Percentiles rank a stretch among this genome's conserved stretches.
These are phyloP conservation scores for Irpex lacteus DNA, from an alignment of 1,284 basidiomycete species.

Conservation along the genomic window DNA sequence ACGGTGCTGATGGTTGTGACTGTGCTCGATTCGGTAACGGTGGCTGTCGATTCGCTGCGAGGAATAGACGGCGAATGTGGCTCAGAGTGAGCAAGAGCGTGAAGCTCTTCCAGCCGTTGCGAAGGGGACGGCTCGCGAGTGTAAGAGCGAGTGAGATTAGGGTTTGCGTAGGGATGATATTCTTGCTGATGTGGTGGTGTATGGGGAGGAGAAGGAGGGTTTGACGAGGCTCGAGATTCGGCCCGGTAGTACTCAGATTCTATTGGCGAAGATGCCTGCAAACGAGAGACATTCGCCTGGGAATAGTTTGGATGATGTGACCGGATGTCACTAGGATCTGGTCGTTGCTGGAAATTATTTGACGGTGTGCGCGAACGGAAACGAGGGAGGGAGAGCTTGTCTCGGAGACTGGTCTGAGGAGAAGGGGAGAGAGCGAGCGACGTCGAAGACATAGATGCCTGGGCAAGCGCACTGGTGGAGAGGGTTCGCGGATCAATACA, in stretches of 20 bases:
- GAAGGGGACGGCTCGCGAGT: constrained; percentile 32
- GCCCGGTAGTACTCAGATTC: constrained; percentile 16
- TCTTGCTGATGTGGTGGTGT: constrained; percentile 22
- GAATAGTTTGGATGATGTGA: constrained; percentile 14
- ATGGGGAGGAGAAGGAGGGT: constrained; percentile 21
- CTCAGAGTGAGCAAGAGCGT: constrained; percentile 10
- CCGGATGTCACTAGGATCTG: constrained; percentile 18
- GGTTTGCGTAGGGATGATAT: constrained; percentile 74
- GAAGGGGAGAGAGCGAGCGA: constrained; percentile 36
- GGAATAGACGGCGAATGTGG: constrained; percentile 18
- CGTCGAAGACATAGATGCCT: constrained; percentile 57
- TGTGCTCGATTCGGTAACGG: constrained; percentile 44
- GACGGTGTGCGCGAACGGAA: constrained; percentile 31
- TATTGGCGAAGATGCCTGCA: constrained; percentile 21
- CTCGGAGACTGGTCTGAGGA: constrained; percentile 32
- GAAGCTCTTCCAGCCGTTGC: constrained; percentile 22
- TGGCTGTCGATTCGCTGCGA: constrained; percentile 50
- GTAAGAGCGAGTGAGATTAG: constrained; percentile 46
- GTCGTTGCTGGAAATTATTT: constrained; percentile 18
- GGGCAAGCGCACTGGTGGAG: constrained; percentile 45
- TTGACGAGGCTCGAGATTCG: constrained; percentile 19
- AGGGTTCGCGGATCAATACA: background rate
- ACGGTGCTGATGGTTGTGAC: constrained; percentile 35
- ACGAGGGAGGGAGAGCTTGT: constrained; percentile 34
- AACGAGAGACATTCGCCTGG: constrained; percentile 18